These are phyloP conservation scores for Neopestalotiopsis clavispora DNA, from an alignment of 2,329 filamentous ascomycete genomes.

Conservation along the genomic window DNA sequence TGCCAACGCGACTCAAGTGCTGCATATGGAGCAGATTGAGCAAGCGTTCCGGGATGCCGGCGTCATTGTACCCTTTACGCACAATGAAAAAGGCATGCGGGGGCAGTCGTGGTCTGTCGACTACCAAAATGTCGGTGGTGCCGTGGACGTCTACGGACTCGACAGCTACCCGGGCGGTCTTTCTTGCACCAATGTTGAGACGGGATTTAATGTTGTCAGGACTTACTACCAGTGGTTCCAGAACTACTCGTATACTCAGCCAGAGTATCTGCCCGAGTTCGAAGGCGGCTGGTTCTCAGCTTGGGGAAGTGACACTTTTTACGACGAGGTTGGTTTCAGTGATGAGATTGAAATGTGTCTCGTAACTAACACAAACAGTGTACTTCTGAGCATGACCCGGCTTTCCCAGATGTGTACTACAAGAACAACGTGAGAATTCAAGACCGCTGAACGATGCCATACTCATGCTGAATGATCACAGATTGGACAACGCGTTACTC, in stretches of 20 bases:
- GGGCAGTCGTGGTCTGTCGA: constrained; percentile 57
- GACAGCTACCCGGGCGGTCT: constrained; percentile 52
- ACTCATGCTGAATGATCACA: neutral
- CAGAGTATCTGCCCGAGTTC: constrained; percentile 57
- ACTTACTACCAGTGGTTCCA: constrained; percentile 63
- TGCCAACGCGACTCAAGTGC: constrained; percentile 49
- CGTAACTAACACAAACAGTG: neutral
- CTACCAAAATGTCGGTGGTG: constrained; percentile 59
- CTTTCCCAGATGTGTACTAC: constrained; percentile 60
- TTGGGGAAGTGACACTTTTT: constrained; percentile 55
- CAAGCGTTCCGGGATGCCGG: constrained; percentile 49
- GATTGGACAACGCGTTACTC: constrained; percentile 52
- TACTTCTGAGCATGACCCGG: constrained; percentile 36
- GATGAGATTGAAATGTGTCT: no score
- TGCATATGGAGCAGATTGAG: constrained; percentile 58
- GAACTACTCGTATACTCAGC: constrained; percentile 59
- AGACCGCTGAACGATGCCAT: neutral
- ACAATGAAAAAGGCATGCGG: constrained; percentile 57
- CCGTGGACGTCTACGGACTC: constrained; percentile 54
- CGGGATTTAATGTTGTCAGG: constrained; percentile 54
- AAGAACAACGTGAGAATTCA: constrained; percentile 49
- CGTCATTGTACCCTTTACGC: constrained; percentile 52
- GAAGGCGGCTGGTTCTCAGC: constrained; percentile 58
- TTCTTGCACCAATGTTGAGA: constrained; percentile 53
- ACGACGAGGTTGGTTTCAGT: constrained; percentile 42